A percentile compares a stretch with the other conserved stretches of the same genome.
phyloP scores from a whole-genome alignment of 805 yeast genomes.

The Schizosaccharomyces lindneri region DNA sequence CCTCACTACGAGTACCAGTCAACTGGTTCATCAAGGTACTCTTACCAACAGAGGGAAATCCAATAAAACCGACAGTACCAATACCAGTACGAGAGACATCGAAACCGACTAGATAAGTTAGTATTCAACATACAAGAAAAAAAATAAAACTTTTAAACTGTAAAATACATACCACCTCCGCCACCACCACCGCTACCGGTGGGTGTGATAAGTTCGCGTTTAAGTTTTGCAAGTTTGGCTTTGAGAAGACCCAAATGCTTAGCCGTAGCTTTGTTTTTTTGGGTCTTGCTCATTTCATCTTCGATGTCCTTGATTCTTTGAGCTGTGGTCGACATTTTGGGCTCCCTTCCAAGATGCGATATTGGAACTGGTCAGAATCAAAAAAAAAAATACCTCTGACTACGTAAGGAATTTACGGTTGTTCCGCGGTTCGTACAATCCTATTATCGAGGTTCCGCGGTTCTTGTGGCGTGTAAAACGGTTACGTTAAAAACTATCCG shows the following conservation, averaged over 20 bases:
- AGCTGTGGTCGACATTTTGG: slow-evolving; percentile 19
- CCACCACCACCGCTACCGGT: slow-evolving; percentile 56
- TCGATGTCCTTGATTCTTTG: slow-evolving; percentile 65
- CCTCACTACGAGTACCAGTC: slow-evolving; percentile 92
- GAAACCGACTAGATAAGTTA: slow-evolving; percentile 33
- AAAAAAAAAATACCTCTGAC: background rate
- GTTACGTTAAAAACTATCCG: too few relatives aligned
- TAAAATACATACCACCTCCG: slow-evolving; percentile 19
- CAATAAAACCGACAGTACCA: slow-evolving; percentile 91
- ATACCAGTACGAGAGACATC: slow-evolving; percentile 98
- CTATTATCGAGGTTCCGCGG: too few relatives aligned
- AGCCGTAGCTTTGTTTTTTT: slow-evolving; percentile 91
- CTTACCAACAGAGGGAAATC: slow-evolving; percentile 84
- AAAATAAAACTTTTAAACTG: too few relatives aligned
- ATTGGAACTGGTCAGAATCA: background rate
- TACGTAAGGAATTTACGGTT: background rate
- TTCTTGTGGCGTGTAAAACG: too few relatives aligned
- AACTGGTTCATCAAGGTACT: slow-evolving; percentile 56
- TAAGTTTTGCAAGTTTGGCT: slow-evolving; percentile 84
- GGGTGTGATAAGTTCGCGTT: slow-evolving; percentile 67
- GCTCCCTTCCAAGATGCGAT: background rate
- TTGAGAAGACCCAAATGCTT: slow-evolving; percentile 93
- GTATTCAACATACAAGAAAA: background rate
- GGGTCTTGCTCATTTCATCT: slow-evolving; percentile 94
- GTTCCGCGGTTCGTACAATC: too few relatives aligned